A percentile compares a stretch with the other conserved stretches of the same genome.
These are phyloP conservation scores for Teunomyces stri DNA, from an alignment of 805 yeast genomes.

Conservation along the genomic window DNA sequence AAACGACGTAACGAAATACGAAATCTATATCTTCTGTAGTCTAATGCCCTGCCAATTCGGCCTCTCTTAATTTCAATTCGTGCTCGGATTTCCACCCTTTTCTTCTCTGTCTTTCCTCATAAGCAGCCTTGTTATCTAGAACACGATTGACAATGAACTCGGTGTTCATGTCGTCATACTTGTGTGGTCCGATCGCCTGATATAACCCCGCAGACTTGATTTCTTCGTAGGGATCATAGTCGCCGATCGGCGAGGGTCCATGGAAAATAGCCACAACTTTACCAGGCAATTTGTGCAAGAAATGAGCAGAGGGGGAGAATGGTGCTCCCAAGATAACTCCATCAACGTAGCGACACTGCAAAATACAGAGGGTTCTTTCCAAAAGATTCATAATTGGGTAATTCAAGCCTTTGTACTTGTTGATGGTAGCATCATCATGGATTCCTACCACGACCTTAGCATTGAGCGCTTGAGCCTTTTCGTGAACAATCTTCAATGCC, in stretches of 20 bases:
- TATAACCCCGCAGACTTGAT: constrained; percentile 33
- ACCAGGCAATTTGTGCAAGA: constrained; percentile 39
- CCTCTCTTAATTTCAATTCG: constrained; percentile 28
- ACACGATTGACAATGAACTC: constrained; percentile 76
- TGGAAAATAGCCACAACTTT: constrained; percentile 46
- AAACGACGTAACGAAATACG: background rate
- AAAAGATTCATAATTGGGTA: constrained; percentile 84
- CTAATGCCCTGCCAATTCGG: constrained; percentile 12
- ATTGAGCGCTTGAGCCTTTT: constrained; percentile 31
- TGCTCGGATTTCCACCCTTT: constrained; percentile 77
- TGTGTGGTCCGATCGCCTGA: constrained; percentile 49
- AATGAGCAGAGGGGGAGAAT: constrained; percentile 41
- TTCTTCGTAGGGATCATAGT: constrained; percentile 35
- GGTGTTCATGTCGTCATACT: constrained; percentile 63
- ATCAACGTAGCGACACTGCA: constrained; percentile 85
- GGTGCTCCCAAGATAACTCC: constrained; percentile 75
- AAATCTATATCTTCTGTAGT: background rate
- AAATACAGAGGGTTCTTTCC: constrained; percentile 82
- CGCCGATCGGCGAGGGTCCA: constrained; percentile 51
- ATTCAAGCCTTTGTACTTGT: constrained; percentile 55
- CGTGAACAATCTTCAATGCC: constrained; percentile 52
- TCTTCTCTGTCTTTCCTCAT: constrained; percentile 81
- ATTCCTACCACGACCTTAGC: constrained; percentile 66
- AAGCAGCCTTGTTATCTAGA: constrained; percentile 59
- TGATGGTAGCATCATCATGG: constrained; percentile 57